Conservation (phyloP, 345 rosid genomes). For the Laguncularia racemosa region DNA sequence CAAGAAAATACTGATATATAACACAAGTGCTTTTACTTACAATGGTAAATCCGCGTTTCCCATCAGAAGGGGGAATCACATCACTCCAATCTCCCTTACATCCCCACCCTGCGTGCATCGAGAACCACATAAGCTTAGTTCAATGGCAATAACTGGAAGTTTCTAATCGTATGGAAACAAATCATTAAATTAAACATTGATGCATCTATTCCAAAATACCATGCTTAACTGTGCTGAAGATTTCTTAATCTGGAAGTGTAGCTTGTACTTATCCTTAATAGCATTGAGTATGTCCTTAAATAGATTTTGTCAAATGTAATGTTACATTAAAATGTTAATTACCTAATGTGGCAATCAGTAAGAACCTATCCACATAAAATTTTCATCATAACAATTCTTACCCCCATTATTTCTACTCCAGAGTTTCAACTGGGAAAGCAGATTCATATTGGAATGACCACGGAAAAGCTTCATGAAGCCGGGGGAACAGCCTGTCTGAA, state of each 20-base stretch:
- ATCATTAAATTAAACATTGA: not conserved
- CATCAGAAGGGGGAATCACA: conserved; percentile 24
- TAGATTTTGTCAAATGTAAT: not conserved
- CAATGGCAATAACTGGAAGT: not conserved
- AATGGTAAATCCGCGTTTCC: conserved; percentile 22
- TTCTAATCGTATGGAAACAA: not conserved
- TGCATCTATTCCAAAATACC: no score
- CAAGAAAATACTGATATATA: not conserved
- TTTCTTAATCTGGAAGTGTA: no score
- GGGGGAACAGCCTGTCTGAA: conserved; percentile 58
- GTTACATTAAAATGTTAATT: not conserved
- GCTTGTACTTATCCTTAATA: no score
- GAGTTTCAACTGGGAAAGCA: conserved; percentile 31
- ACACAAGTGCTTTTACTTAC: conserved; percentile 29
- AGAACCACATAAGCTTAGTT: not conserved
- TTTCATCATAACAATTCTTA: conserved; percentile 15
- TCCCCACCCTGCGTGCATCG: conserved; percentile 29
- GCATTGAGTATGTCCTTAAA: no score
- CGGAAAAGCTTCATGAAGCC: conserved; percentile 43
- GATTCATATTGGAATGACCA: conserved; percentile 33
- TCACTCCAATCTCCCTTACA: conserved; percentile 25
- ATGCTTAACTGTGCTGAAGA: no score
- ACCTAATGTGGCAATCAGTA: not conserved
- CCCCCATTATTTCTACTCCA: conserved; percentile 31
- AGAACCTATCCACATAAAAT: not conserved